phyloP scores from a whole-genome alignment of 2,329 filamentous ascomycete species.

The Aspergillus sp. region DNA sequence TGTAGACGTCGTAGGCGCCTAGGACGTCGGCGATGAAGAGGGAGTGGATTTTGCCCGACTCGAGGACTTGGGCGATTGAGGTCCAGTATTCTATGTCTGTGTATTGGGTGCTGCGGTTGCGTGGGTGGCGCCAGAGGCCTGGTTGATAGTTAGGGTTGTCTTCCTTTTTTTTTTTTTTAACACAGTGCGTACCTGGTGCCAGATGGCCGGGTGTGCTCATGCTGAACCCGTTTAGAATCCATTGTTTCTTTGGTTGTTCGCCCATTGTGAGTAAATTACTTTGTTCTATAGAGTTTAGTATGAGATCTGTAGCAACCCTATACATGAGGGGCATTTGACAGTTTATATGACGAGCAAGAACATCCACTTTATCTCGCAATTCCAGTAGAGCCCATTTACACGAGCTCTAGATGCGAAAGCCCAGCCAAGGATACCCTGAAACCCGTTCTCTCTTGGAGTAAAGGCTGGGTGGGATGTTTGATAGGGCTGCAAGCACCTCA shows the following conservation, averaged over 20 bases:
- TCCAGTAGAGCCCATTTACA: not conserved
- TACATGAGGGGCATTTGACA: not conserved
- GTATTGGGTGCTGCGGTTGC: conserved; percentile 33
- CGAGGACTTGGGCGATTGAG: conserved; percentile 44
- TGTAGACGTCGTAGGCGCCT: conserved; percentile 45
- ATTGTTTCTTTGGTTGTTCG: conserved; percentile 26
- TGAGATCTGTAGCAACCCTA: not conserved
- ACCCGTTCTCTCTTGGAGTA: no score
- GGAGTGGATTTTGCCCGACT: conserved; percentile 47
- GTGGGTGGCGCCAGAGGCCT: conserved; percentile 33
- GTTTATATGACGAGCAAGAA: not conserved
- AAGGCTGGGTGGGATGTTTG: not conserved
- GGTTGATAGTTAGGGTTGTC: conserved; percentile 7
- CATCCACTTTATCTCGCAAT: not conserved
- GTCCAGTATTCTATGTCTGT: conserved; percentile 46
- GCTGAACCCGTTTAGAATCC: conserved; percentile 45
- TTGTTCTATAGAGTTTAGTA: not conserved
- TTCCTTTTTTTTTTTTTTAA: no score
- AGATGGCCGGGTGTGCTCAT: conserved; percentile 45
- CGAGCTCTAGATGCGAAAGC: not conserved
- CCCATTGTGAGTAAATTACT: not conserved
- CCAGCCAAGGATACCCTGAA: no score
- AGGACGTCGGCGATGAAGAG: conserved; percentile 50
- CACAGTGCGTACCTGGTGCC: conserved; percentile 17
- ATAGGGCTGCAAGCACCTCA: not conserved